Evolutionary conservation across 768 basidiomycete species (phyloP).

Genomic region (Tephrocybe sp.): DNA sequence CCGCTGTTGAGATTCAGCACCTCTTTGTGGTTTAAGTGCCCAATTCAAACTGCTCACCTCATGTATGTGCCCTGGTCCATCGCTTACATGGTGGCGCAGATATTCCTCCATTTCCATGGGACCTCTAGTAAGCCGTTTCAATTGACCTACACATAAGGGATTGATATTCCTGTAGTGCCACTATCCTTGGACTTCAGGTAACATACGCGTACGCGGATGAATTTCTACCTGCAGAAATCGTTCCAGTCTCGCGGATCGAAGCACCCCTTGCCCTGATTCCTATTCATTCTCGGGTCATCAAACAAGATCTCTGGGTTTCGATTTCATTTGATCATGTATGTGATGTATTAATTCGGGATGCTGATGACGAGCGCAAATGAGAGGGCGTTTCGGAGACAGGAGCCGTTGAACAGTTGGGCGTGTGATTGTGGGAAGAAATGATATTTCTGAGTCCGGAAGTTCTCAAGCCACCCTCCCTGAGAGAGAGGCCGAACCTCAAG

Average conservation of each 20-base stretch:
- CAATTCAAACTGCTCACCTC: constrained; percentile 4
- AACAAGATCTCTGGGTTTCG: constrained; percentile 13
- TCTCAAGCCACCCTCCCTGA: no score
- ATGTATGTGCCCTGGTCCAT: constrained; percentile 20
- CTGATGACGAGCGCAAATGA: no score
- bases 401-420: no score
- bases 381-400: no score
- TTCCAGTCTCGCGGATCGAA: constrained; percentile 13
- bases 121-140: constrained; percentile 17
- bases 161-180: constrained; percentile 12
- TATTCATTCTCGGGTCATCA: constrained; percentile 1
- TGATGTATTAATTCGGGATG: no score
- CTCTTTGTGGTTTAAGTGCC: constrained; percentile 14
- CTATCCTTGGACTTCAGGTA: constrained; percentile 19
- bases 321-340: constrained; percentile 20
- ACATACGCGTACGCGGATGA: constrained; percentile 21
- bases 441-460: no score
- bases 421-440: no score
- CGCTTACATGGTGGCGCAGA: constrained; percentile 10
- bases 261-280: constrained; percentile 15
- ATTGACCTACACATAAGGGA: neutral
- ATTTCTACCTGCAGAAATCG: constrained; percentile 17
- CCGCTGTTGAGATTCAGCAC: constrained; percentile 10
- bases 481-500: no score
- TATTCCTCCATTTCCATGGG: constrained; percentile 23